Conservation (phyloP, 192 early-diverging fungal genomes). For the Backusella morwellensis region DNA sequence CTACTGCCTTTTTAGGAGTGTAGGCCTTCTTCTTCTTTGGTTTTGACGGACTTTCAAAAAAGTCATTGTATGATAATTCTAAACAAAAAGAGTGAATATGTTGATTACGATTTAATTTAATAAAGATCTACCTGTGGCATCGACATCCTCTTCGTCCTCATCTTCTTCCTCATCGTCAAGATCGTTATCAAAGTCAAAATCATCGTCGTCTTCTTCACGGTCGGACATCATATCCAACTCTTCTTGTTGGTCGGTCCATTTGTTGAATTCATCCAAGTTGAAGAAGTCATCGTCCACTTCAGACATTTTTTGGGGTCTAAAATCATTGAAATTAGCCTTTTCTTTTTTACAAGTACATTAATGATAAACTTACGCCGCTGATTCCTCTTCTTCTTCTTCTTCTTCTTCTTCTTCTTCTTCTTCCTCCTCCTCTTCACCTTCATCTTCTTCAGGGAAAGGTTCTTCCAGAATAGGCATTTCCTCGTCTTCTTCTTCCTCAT, state of each 20-base stretch:
- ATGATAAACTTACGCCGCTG: conserved; percentile 16
- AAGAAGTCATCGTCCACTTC: conserved; percentile 95
- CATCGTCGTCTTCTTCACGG: conserved; percentile 58
- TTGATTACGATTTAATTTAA: not conserved
- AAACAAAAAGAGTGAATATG: not conserved
- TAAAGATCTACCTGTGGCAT: conserved; percentile 35
- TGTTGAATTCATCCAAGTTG: conserved; percentile 88
- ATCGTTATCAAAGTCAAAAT: conserved; percentile 69
- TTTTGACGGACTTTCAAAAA: conserved; percentile 70
- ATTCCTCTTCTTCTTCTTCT: conserved; percentile 34
- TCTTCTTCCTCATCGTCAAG: conserved; percentile 63
- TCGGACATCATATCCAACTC: conserved; percentile 55
- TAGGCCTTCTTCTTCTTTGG: conserved; percentile 17
- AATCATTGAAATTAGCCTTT: not conserved
- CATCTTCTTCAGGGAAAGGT: conserved; percentile 39
- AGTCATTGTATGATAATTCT: conserved; percentile 85
- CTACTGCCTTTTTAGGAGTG: conserved; percentile 28
- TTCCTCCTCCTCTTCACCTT: conserved; percentile 1
- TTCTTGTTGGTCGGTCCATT: conserved; percentile 68
- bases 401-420: conserved; percentile 42
- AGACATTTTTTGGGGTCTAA: conserved; percentile 41
- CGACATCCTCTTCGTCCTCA: conserved; percentile 60
- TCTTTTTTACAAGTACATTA: conserved; percentile 18
- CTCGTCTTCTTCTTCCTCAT: not conserved
- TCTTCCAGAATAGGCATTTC: conserved; percentile 25